Evolutionary conservation across 768 basidiomycete genomes (phyloP), one percentile per base, ranked within the genome.

Genomic region (Mycena galericulata): DNA sequence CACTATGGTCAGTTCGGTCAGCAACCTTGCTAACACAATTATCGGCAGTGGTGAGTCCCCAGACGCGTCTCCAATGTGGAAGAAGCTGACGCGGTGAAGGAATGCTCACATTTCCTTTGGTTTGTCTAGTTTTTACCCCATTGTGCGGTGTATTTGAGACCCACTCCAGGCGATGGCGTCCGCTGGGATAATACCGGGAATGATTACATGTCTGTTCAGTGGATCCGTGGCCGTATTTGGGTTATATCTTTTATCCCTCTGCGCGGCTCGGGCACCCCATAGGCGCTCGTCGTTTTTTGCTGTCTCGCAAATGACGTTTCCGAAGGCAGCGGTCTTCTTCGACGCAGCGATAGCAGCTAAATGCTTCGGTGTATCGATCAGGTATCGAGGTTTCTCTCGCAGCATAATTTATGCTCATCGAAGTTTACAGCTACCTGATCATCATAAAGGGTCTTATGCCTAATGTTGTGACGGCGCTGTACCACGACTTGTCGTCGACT

Each of bases 341-440:
- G 97, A 98, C 78, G 90, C 90, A 4, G 97, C 97, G 15, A 96
- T 99, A 73, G 96, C 96, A 12, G 92, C 90, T 77, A 99, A 99
- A 77, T 99, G 97, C 78, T 98, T 98, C 76, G 97, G 97, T 22
- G 97, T 99, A 4, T 95, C 94, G 36, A 91, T 97, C 73, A 96
- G 95, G 88, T 95, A 80, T n/a, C 50, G 87, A 11, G 29, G n/a
- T 34, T 22, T 40, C 4, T n/a, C 11, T 22, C 5, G 14, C 24
- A 6, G n/a, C 11, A 15, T 2, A 11, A n/a, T 18, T 14, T 26
- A 32, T 38, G 8, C 53, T 54, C 53, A 54, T 27, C 10, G 15
- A 15, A 12, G 18, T 68, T 17, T 54, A 47, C 49, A 95, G 93
- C 76, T 95, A 96, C 77, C 84, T 96, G 67, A 97, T 96, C 74